phyloP scores from a whole-genome alignment of 164 flowering plant species.

The Magnolia changhungtana region DNA sequence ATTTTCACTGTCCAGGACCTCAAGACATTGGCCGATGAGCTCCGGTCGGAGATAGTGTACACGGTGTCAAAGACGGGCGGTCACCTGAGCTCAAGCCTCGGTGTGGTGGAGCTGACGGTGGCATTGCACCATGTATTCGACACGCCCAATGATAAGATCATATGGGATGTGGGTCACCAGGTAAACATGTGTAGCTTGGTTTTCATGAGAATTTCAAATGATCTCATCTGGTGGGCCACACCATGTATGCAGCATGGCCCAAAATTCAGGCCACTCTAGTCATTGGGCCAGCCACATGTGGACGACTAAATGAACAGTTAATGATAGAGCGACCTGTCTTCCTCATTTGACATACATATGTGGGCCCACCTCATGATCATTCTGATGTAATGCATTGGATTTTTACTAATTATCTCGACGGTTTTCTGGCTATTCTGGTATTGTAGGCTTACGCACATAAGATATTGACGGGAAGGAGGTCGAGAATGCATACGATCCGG shows the following conservation, averaged over 20 bases:
- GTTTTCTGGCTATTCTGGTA: neutral
- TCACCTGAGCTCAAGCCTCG: slow-evolving; percentile 47
- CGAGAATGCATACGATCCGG: slow-evolving; percentile 46
- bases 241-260: no score
- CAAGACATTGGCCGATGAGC: slow-evolving; percentile 31
- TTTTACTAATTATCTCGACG: neutral
- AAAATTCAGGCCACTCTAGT: no score
- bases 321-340: no score
- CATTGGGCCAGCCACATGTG: no score
- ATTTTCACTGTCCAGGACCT: slow-evolving; percentile 28
- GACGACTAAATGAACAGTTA: no score
- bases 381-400: neutral
- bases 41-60: slow-evolving; percentile 39
- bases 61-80: slow-evolving; percentile 49
- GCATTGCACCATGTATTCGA: slow-evolving; percentile 55
- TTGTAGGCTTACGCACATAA: slow-evolving; percentile 34
- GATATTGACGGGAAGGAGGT: slow-evolving; percentile 39
- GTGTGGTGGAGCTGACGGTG: slow-evolving; percentile 45
- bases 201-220: no score
- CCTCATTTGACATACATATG: no score
- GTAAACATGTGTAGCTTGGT: slow-evolving; percentile 5
- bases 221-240: no score
- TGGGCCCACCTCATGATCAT: no score
- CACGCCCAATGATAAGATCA: slow-evolving; percentile 44
- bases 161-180: slow-evolving; percentile 29